Evolutionary conservation across 768 basidiomycete genomes (phyloP), one percentile per base, ranked within the genome.

Genomic region (Sporobolomyces pararoseus): DNA sequence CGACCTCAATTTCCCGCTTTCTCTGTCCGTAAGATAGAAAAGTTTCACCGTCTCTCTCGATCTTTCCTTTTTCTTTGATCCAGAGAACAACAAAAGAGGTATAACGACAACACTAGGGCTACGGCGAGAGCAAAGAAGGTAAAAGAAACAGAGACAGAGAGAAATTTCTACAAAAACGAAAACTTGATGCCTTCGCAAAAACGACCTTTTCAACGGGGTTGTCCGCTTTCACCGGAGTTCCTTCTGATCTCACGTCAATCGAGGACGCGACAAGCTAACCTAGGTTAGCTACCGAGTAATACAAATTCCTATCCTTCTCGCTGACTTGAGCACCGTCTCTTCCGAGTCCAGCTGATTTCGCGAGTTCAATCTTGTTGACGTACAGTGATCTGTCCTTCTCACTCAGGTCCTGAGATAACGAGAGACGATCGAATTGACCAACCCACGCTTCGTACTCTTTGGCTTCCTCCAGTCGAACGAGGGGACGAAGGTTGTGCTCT

Each of bases 391-490:
- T 47, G 52, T 73, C 72, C 63, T 76, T 74, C 62, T 74, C 73
- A 14, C 32, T 31, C 21, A 74, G 39, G 27, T 71, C 66, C 51
- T 68, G 63, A 7, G 66, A 63, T 12, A 74, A 64, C 39, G 66
- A 65, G 4, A 74, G 60, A 13, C 64, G 46, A 23, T 44, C 42
- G 63, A 75, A 76, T 54, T 76, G 75, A 13, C 59, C 27, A 12
- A 66, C 59, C 53, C 65, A 78, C 31, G 75, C 62, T 23, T 65
- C 68, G 70, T 78, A 78, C 60, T 78, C 78, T 16, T 65, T 65
- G 4, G 68, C 71, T 58, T 77, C 74, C 13, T 68, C 69, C 3
- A 39, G 14, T 3, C 59, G 59, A n/a, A 76, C 72, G 19, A 50
- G 25, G 2, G 77, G 77, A 16, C 70, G 44, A 19, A 77, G 68